Evolutionary conservation across 2,329 filamentous ascomycete genomes (phyloP), one percentile per base, ranked within the genome.

Genomic region (Chaetothyriales sp.): DNA sequence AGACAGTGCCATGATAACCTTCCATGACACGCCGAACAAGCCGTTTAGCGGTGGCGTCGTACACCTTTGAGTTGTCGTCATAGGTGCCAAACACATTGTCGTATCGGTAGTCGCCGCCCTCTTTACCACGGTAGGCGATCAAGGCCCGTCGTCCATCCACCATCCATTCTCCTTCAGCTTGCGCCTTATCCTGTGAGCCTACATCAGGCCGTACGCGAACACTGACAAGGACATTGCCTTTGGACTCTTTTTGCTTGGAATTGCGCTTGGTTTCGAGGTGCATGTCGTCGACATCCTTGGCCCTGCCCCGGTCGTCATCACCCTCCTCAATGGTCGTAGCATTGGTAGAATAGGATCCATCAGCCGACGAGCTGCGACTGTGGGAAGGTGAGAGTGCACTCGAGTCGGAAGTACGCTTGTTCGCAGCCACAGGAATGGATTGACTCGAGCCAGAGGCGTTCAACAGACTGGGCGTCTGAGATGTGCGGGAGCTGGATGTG

Each of bases 1-100:
- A 47, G 26, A 47, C 45, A 8, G 45, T 47, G 45, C 90, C 92
- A 63, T 96, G 90, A 65, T 96, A 98, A 43, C 92, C 92, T 71
- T 98, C 92, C 92, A 98, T 98, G 47, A 98, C 92, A 61, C 92
- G 78, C 59, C 92, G 84, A 46, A 98, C 92, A 48, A 98, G 74
- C 55, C 92, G 84, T 69, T 96, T 96, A 44, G 92, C 92, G 45
- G 80, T 86, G 56, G 90, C 81, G 68, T 98, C 92, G 65, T 98
- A 98, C 8, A 98, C 92, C 64, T 84, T 83, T 49, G 86, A 81
- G 65, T 98, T 98, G 65, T 95, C 86, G 64, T 98, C 90, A 64
- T 93, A 81, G 18, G 88, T 85, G 48, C 86, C 81, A 68, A 98
- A 98, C 55, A 96, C 92, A 69, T 96, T 96, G 72, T 98, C 92